A percentile compares a stretch with the other conserved stretches of the same genome.
These are phyloP conservation scores for Ceriops tagal DNA, from an alignment of 345 rosid genomes.

Conservation along the genomic window DNA sequence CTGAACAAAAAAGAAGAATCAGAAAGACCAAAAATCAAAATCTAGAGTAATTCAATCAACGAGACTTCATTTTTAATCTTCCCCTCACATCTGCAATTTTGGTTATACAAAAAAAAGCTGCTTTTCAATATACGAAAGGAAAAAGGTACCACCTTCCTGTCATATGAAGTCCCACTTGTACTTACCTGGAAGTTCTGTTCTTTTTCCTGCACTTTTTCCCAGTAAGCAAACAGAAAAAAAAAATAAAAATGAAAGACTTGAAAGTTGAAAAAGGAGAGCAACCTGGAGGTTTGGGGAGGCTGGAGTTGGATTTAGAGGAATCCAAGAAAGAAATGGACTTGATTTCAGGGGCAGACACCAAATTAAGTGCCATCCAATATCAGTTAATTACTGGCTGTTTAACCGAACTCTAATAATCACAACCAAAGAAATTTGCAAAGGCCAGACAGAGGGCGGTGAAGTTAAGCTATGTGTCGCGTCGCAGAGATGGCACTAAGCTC, in stretches of 20 bases:
- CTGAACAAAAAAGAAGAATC: no score
- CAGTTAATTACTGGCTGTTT: no score
- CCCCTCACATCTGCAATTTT: no score
- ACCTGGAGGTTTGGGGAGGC: slow-evolving; percentile 59
- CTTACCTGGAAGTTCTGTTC: not conserved
- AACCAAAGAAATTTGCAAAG: no score
- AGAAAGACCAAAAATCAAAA: no score
- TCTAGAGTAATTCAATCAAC: no score
- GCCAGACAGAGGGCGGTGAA: no score
- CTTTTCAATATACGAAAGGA: not conserved
- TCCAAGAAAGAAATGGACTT: slow-evolving; percentile 62
- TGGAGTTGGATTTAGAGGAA: slow-evolving; percentile 42
- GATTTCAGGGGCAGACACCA: slow-evolving; percentile 56
- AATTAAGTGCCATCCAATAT: slow-evolving; percentile 59
- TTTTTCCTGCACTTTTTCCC: not conserved
- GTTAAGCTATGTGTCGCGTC: no score
- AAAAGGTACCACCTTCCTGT: not conserved
- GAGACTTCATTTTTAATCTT: no score
- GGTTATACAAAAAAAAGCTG: no score
- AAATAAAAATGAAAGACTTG: not conserved
- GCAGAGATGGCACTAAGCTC: no score
- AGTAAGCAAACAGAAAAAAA: slow-evolving; percentile 7
- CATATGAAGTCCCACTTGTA: not conserved
- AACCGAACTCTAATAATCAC: no score
- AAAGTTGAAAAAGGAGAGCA: not conserved